Percentiles rank a stretch among this genome's conserved stretches.
phyloP scores from a whole-genome alignment of 371 early-diverging fungal genomes.

The Rhizopus sp. region DNA sequence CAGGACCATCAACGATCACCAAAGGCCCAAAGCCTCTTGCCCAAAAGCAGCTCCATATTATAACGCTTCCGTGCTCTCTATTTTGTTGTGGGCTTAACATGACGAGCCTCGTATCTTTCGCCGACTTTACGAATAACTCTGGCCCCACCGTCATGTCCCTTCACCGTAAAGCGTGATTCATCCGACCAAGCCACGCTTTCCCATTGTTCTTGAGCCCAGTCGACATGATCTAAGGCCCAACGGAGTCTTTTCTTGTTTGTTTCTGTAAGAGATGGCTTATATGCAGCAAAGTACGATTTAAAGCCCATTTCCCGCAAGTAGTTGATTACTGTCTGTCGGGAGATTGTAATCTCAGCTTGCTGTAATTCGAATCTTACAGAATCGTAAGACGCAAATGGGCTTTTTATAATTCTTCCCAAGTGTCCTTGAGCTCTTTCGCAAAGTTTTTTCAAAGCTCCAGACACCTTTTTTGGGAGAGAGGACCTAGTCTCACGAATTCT shows the following conservation, averaged over 20 bases:
- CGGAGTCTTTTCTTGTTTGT: neutral
- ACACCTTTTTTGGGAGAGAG: too few relatives aligned
- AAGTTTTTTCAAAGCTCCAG: too few relatives aligned
- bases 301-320: neutral
- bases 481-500: too few relatives aligned
- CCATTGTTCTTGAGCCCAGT: conserved; percentile 14
- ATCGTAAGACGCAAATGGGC: too few relatives aligned
- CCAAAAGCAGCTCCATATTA: conserved; percentile 16
- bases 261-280: neutral
- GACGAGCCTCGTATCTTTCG: too few relatives aligned
- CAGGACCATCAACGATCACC: neutral
- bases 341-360: too few relatives aligned
- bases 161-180: conserved; percentile 9
- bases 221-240: conserved; percentile 1
- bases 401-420: too few relatives aligned
- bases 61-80: neutral
- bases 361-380: too few relatives aligned
- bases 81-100: neutral
- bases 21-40: conserved; percentile 7
- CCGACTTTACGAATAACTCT: neutral
- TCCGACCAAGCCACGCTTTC: conserved; percentile 11
- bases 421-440: too few relatives aligned
- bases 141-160: too few relatives aligned
- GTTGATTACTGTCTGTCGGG: too few relatives aligned
- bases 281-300: neutral